Base-by-base conservation (phyloP, 1,284 basidiomycete species). In the Ustilago crameri region DNA sequence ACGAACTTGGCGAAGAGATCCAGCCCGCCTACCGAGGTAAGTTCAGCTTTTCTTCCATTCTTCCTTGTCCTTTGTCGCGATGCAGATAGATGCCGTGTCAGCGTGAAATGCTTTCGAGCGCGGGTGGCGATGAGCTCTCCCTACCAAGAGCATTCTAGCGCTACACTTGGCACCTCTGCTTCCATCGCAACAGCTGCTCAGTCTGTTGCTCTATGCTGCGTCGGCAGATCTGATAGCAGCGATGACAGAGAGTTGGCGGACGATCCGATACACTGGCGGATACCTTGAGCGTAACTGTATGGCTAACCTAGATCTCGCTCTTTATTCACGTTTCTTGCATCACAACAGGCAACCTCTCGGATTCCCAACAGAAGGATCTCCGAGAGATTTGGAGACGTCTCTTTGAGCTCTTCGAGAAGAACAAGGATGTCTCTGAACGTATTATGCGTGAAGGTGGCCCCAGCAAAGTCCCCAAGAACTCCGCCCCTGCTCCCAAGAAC, bases 1-100 rank as follows among this genome's bases (percentile, higher is more conserved):
- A 81, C 61, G 66, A 79, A 8, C 50, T 71, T 42, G 80, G 79
- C 43, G 77, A 82, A 64, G 60, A 74, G n/a, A 67, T 81, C 38
- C 57, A 58, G 24, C 74, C 74, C 38, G 76, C 68, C 47, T 76
- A 76, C 74, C 51, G 51, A 43, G 75, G 75, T 79, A 60, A 70
- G 76, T 76, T 9, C 20, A 27, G 10, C 10, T 18, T 22, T 17
- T 15, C 20, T 26, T 5, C 34, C 27, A 10, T 22, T 22, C 5
- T 42, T 30, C 12, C 30, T 30, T 30, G 30, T 12, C 5, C 30
- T n/a, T n/a, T n/a, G n/a, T 12, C 30, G 30, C 30, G 30, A 5
- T 12, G 30, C 30, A 7, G 30, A 7, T 12, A 30, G 30, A 12
- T 30, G 30, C 30, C 30, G 12, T 30, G 5, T 30, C 30, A 30